Conservation (phyloP, 352 stramenopile species). For the Phytopythium cucurbitacearum region DNA sequence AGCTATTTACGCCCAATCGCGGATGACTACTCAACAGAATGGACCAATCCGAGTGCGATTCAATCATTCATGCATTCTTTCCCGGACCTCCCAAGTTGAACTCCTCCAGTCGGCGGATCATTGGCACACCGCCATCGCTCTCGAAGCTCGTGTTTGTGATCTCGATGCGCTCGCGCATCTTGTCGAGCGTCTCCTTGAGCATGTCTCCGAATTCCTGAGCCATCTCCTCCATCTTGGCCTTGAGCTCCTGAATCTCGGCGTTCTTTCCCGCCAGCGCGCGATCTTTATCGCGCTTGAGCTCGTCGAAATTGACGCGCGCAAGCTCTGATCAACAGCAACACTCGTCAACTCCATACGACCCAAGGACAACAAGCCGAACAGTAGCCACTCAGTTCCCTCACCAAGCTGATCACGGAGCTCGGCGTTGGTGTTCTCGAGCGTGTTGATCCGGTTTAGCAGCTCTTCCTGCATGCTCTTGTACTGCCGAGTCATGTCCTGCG, state of each 20-base stretch:
- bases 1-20: too few relatives aligned
- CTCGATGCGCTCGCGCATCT: slow-evolving; percentile 94
- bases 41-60: too few relatives aligned
- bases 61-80: too few relatives aligned
- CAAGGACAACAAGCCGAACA: neutral
- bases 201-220: slow-evolving; percentile 92
- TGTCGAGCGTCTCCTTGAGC: slow-evolving; percentile 93
- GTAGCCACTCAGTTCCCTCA: slow-evolving; percentile 7
- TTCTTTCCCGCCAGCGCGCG: slow-evolving; percentile 87
- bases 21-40: too few relatives aligned
- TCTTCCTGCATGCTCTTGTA: slow-evolving; percentile 97
- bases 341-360: neutral
- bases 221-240: slow-evolving; percentile 95
- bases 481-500: slow-evolving; percentile 94
- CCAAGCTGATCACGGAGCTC: slow-evolving; percentile 91
- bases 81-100: slow-evolving; percentile 57
- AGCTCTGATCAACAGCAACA: slow-evolving; percentile 41
- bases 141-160: slow-evolving; percentile 90
- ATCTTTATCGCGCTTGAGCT: slow-evolving; percentile 91
- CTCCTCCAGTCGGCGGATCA: slow-evolving; percentile 84
- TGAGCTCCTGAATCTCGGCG: slow-evolving; percentile 86
- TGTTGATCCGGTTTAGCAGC: slow-evolving; percentile 82
- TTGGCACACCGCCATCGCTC: slow-evolving; percentile 60
- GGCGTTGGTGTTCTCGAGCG: slow-evolving; percentile 90
- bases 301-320: slow-evolving; percentile 80